Evolutionary conservation across 176 grass and related monocot genomes (phyloP), one percentile per base, ranked within the genome.

Genomic region (Coix lacrymajobi): DNA sequence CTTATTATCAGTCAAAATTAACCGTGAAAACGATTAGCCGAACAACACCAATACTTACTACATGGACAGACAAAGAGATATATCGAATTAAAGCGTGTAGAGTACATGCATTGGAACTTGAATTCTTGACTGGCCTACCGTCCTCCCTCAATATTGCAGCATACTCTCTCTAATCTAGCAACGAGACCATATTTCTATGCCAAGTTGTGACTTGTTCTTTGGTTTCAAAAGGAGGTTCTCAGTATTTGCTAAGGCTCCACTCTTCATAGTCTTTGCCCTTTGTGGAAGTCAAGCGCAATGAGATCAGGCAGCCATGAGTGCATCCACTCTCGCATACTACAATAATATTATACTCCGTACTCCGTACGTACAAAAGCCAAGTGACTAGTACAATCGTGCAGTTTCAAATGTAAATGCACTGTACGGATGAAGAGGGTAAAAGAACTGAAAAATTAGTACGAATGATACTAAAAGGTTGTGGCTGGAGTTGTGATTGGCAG

Each of bases 401-500:
- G 26, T 24, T 62, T 30, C 8, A 43, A 86, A 24, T n/a, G 70
- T 30, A 56, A 81, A 43, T 25, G 8, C 43, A 34, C 37, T 61
- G 14, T 13, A 49, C 8, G 69, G 34, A 72, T 10, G 16, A 46
- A 26, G n/a, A 36, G 9, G 7, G 5, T 7, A 66, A 80, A 82
- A 39, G 32, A 71, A 38, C 24, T 33, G 12, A 7, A 41, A 64
- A 34, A 43, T 60, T 13, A 5, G 37, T 54, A 13, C 16, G 4
- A 29, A 3, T 22, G 22, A 26, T 24, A 41, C 80, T 15, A 45
- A 14, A 14, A 71, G 12, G 54, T 64, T 41, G 65, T 31, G 69
- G 44, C 61, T 36, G 51, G 39, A 72, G 86, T 74, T 84, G 75
- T 73, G 34, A 67, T 88, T 74, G 87, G 81, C 67, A 15, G 11